Base-by-base conservation (phyloP, 352 stramenopile species). In the Phytophthora tubulina region DNA sequence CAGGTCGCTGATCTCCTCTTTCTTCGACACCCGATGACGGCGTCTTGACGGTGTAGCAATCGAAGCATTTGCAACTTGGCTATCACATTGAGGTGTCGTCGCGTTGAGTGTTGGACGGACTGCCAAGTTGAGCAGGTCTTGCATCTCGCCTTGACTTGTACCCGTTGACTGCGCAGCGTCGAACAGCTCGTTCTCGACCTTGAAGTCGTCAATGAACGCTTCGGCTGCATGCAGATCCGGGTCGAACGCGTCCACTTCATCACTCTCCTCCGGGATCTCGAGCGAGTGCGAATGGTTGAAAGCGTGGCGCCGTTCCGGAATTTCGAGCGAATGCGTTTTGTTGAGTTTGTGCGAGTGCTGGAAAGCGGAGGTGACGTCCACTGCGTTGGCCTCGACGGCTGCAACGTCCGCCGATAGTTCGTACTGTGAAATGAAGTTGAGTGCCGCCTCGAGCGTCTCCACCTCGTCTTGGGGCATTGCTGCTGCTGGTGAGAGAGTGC, bases 1-100 rank as follows among this genome's bases (percentile, higher is more conserved):
- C 1, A 85, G 52, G 7, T 61, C 42, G 10, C 41, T 39, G 32
- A 83, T 76, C 63, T 83, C 72, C 52, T 81, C 63, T 52, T 77
- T 81, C 51, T 75, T 69, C 0, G 66, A 71, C 8, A 63, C 0
- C 0, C 60, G 59, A 31, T 41, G 64, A 14, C 49, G 64, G 10
- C 58, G 58, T 53, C 32, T 45, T 31, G 60, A 54, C 7, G 38
- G 5, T 10, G 33, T 36, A 11, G 56, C 17, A 31, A 44, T 9
- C 7, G 42, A 21, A 46, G 31, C n/a, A 30, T 0, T 51, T 11
- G 30, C n/a, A 48, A 17, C 1, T 27, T 32, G n/a, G 35, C 38
- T 13, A 17, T 9, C 51, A 44, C 21, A 35, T 31, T 42, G 15
- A 44, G 27, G 15, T 6, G 21, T n/a, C 11, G 52, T 27, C 21